Base-by-base conservation (phyloP, 2,329 filamentous ascomycete species). In the Penicillium sp. region DNA sequence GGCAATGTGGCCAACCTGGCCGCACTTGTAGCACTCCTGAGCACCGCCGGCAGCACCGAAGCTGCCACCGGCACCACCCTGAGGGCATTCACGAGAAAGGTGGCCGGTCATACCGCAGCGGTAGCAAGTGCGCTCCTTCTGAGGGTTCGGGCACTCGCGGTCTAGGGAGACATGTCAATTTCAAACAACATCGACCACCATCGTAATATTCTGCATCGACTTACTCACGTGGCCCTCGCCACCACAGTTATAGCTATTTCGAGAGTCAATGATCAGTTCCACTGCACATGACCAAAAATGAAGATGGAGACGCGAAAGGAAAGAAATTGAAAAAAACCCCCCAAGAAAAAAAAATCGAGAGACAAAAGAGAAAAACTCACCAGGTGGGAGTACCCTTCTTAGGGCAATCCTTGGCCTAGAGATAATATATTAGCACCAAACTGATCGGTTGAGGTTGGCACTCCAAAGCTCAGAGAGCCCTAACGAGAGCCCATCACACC, bases 11-110 rank as follows among this genome's bases (percentile, higher is more conserved):
- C 93, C 93, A 54, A 89, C 79, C 76, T 95, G 87, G 50, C 90
- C 90, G 73, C 93, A 98, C 84, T 96, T 96, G 83, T 96, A 96
- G 82, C 89, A 95, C 73, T 94, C 85, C 56, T 84, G 71, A 58
- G 76, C 60, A 71, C 74, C 70, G 43, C 65, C 62, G 50, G 71
- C 67, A 51, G 67, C 61, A 35, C 62, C 63, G 52, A 69, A 73
- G 53, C 70, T 71, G 56, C 70, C 70, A 46, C 69, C 72, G 31
- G 63, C 64, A 42, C 56, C 62, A 38, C 63, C 59, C 47, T 71
- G 66, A 72, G 81, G 57, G 62, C 64, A 70, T 63, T 96, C 90
- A 59, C 91, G 89, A 59, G 87, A 93, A 68, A 96, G 86, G 78
- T 97, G 91, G 49, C 89, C 91, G 55, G 82, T 72, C 69, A 86